phyloP scores from a whole-genome alignment of 352 stramenopile species.

The Pythium brassicae region DNA sequence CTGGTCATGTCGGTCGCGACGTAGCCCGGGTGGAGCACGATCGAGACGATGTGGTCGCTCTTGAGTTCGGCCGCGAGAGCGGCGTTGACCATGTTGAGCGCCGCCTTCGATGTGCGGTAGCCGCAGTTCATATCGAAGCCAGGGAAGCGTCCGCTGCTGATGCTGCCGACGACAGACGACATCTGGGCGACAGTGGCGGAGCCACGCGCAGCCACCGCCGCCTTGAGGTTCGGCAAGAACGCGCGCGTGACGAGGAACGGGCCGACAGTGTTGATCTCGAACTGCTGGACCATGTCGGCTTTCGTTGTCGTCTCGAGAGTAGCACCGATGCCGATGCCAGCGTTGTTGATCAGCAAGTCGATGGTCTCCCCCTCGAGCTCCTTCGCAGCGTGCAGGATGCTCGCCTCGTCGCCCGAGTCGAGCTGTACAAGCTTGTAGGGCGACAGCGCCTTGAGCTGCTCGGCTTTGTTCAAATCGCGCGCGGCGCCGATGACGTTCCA shows the following conservation, averaged over 20 bases:
- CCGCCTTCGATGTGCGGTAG: slow-evolving; percentile 50
- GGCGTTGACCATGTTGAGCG: slow-evolving; percentile 45
- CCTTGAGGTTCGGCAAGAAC: slow-evolving; percentile 19
- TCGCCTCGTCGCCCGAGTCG: too few relatives aligned
- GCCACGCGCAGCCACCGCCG: slow-evolving; percentile 4
- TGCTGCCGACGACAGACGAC: slow-evolving; percentile 11
- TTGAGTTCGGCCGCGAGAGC: slow-evolving; percentile 26
- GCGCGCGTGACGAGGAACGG: too few relatives aligned
- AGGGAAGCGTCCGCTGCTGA: too few relatives aligned
- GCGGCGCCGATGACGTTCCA: slow-evolving; percentile 2
- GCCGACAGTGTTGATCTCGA: too few relatives aligned
- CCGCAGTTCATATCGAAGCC: too few relatives aligned
- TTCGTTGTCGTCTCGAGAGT: too few relatives aligned
- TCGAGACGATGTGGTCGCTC: slow-evolving; percentile 16
- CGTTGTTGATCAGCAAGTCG: too few relatives aligned
- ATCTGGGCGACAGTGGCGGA: slow-evolving; percentile 22
- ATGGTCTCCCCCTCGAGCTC: too few relatives aligned
- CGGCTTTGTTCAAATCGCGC: slow-evolving; percentile 21
- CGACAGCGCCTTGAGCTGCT: slow-evolving; percentile 16
- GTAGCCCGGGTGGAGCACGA: slow-evolving; percentile 33
- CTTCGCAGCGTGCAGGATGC: too few relatives aligned
- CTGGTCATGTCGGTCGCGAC: slow-evolving; percentile 29
- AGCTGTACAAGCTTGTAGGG: slow-evolving; percentile 19
- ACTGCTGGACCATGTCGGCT: too few relatives aligned
- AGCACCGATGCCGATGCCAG: too few relatives aligned